Conservation (phyloP, 106 monocot genomes). For the Apostasia shenzhenica region DNA sequence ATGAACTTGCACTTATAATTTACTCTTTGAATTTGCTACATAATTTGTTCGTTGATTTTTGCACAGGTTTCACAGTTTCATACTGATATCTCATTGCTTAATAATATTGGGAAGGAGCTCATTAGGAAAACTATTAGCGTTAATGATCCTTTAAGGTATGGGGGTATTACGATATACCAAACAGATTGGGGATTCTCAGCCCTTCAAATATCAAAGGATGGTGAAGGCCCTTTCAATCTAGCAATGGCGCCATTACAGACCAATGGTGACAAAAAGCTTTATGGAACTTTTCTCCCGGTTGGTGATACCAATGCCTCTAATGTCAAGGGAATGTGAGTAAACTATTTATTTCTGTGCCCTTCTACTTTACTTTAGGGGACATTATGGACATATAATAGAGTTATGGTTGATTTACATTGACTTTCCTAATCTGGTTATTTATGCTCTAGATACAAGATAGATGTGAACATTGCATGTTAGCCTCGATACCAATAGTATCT, state of each 20-base stretch:
- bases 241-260: constrained; percentile 67
- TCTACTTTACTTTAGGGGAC: too few species aligned
- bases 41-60: background rate
- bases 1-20: too few species aligned
- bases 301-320: constrained; percentile 53
- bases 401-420: too few species aligned
- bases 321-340: constrained; percentile 89
- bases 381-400: too few species aligned
- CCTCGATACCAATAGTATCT: too few species aligned
- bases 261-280: constrained; percentile 89
- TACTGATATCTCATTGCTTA: constrained; percentile 72
- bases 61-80: constrained; percentile 85
- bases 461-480: too few species aligned
- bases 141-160: constrained; percentile 88
- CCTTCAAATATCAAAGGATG: constrained; percentile 80
- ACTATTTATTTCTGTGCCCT: background rate
- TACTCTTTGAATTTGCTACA: too few species aligned
- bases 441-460: too few species aligned
- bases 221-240: constrained; percentile 94
- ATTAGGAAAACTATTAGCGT: constrained; percentile 95
- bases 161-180: constrained; percentile 88
- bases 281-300: constrained; percentile 76
- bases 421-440: too few species aligned
- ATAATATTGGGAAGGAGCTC: constrained; percentile 73
- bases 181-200: constrained; percentile 98